These are phyloP conservation scores for Hysterangium stoloniferum DNA, from an alignment of 768 basidiomycete species.

Conservation along the genomic window DNA sequence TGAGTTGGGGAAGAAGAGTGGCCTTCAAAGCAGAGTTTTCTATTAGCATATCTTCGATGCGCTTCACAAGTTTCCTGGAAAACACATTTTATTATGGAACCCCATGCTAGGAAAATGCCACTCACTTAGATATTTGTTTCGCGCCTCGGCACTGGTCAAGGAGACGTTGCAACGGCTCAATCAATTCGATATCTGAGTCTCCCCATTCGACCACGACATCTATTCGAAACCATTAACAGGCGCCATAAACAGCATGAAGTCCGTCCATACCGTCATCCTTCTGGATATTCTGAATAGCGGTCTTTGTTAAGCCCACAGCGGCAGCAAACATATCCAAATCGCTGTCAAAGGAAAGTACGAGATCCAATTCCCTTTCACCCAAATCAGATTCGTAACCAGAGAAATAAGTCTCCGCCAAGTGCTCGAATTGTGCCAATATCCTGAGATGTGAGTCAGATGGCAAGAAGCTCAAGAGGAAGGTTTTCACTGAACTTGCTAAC, in stretches of 20 bases:
- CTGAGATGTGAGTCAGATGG: constrained; percentile 31
- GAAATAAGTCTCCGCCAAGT: constrained; percentile 85
- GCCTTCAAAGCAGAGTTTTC: constrained; percentile 66
- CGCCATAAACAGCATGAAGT: not conserved
- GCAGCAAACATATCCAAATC: constrained; percentile 94
- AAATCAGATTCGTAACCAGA: constrained; percentile 76
- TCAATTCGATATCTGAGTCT: constrained; percentile 68
- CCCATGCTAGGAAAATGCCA: constrained; percentile 8
- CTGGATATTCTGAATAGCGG: constrained; percentile 63
- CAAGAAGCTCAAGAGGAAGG: not conserved
- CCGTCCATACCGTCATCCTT: constrained; percentile 62
- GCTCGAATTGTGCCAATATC: constrained; percentile 89
- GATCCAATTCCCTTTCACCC: constrained; percentile 83
- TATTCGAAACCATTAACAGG: constrained; percentile 21
- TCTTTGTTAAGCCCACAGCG: constrained; percentile 84
- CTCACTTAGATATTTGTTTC: constrained; percentile 72
- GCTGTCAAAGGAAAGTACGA: constrained; percentile 73
- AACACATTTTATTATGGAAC: not conserved
- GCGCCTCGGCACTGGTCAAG: constrained; percentile 77
- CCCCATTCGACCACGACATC: constrained; percentile 71
- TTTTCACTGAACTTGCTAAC: constrained; percentile 54
- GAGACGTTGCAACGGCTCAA: constrained; percentile 74
- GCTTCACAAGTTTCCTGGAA: constrained; percentile 76
- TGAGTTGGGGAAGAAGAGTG: constrained; percentile 64
- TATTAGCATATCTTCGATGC: constrained; percentile 71